These are phyloP conservation scores for Nicotiana rustica DNA, from an alignment of 305 asterid species.

Conservation along the genomic window DNA sequence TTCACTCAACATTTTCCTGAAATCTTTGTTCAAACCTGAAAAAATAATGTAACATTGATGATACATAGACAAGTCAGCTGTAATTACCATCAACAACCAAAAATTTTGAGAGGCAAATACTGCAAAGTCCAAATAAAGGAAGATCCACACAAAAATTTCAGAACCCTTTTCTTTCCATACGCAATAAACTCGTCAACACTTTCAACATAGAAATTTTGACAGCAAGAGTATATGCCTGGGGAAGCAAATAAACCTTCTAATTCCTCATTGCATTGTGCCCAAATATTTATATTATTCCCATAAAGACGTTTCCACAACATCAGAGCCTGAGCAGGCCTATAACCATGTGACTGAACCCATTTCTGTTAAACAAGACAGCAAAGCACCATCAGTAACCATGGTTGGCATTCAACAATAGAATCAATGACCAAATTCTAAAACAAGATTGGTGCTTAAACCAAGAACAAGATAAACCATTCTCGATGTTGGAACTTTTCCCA, in stretches of 20 bases:
- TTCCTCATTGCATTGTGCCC: slow-evolving; percentile 78
- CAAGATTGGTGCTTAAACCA: neutral
- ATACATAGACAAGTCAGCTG: neutral
- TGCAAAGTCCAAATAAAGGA: neutral
- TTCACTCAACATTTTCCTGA: slow-evolving; percentile 73
- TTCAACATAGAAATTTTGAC: neutral
- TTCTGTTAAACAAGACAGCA: slow-evolving; percentile 58
- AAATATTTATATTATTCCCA: slow-evolving; percentile 67
- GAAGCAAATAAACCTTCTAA: slow-evolving; percentile 62
- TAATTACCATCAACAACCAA: neutral
- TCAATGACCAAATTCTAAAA: neutral
- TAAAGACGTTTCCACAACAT: slow-evolving; percentile 95
- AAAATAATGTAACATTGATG: slow-evolving; percentile 28
- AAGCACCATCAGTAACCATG: slow-evolving; percentile 33
- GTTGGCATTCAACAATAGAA: slow-evolving; percentile 8
- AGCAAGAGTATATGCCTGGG: neutral
- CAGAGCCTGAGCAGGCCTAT: slow-evolving; percentile 87
- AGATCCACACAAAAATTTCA: neutral
- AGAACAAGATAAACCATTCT: slow-evolving; percentile 2
- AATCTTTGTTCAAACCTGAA: slow-evolving; percentile 86
- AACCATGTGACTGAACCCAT: slow-evolving; percentile 89
- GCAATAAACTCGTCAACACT: slow-evolving; percentile 4
- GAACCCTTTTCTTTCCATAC: neutral
- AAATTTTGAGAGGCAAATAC: neutral
- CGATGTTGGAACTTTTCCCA: slow-evolving; percentile 6